Percentiles rank a stretch among this genome's conserved stretches.
phyloP scores from a whole-genome alignment of 1,139 yeast genomes.

The Meyerozyma athensensis region DNA sequence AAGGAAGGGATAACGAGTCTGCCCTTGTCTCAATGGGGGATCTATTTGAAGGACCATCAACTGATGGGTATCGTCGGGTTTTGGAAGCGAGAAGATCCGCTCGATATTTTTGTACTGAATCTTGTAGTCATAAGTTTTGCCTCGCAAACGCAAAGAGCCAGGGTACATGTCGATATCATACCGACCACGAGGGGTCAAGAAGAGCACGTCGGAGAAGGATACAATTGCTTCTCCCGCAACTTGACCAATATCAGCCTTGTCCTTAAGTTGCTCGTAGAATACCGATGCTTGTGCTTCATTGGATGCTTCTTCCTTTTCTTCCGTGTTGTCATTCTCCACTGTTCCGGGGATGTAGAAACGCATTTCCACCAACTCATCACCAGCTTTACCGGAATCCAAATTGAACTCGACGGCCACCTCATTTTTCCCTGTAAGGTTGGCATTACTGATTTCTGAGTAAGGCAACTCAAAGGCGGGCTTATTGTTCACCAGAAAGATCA shows the following conservation, averaged over 20 bases:
- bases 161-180: slow-evolving; percentile 95
- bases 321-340: slow-evolving; percentile 39
- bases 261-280: slow-evolving; percentile 87
- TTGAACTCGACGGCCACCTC: slow-evolving; percentile 91
- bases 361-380: slow-evolving; percentile 94
- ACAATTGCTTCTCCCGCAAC: slow-evolving; percentile 97
- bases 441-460: slow-evolving; percentile 70
- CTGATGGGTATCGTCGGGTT: slow-evolving; percentile 91
- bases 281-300: slow-evolving; percentile 75
- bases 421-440: slow-evolving; percentile 88
- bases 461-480: slow-evolving; percentile 92
- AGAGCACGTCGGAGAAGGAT: slow-evolving; percentile 83
- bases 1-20: slow-evolving; percentile 90
- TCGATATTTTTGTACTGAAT: slow-evolving; percentile 88
- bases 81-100: slow-evolving; percentile 85
- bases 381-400: slow-evolving; percentile 61
- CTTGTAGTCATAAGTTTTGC: slow-evolving; percentile 97
- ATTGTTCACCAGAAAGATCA: slow-evolving; percentile 80
- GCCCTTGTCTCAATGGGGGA: slow-evolving; percentile 89
- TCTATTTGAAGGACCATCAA: slow-evolving; percentile 84
- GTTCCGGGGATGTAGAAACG: slow-evolving; percentile 89
- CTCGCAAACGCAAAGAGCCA: slow-evolving; percentile 83
- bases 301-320: slow-evolving; percentile 40
- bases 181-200: slow-evolving; percentile 97
- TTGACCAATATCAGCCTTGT: slow-evolving; percentile 93